Base-by-base conservation (phyloP, 2,329 filamentous ascomycete genomes). In the Colletotrichum sojae region DNA sequence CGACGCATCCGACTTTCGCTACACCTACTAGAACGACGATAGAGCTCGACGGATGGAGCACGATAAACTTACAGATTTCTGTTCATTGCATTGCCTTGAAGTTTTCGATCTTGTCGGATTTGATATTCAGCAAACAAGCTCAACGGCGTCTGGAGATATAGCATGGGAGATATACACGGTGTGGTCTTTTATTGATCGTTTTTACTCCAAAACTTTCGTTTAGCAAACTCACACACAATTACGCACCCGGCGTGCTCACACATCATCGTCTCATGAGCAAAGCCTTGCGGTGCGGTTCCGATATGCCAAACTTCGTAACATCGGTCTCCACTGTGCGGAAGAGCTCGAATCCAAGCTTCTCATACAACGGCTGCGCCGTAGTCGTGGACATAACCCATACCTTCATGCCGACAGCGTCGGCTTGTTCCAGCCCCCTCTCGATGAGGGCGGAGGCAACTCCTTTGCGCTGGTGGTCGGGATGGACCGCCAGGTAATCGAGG, bases 1-100 rank as follows among this genome's bases (percentile, higher is more conserved):
- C 3, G 52, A 58, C 16, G 22, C 48, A 3, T 57, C 63, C n/a
- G 36, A 67, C 16, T 70, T 70, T 20, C 63, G 67, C 20, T 70
- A 67, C 58, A 70, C 57, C 6, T 63, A 49, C 9, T 64, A 39
- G 31, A 43, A 10, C 8, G 1, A 36, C 9, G 10, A 9, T 10
- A 9, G 31, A 9, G 31, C 31, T 36, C 31, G 10, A 36, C 5
- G 31, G 3, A 36, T 10, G 10, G 3, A 36, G 31, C 31, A 36
- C 10, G 10, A 36, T 2, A 36, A 8, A 36, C 31, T 2, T 2
- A 10, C 31, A 36, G 31, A 10, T 2, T 36, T 36, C 3, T 8
- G 8, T 36, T 36, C 8, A 36, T 36, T 10, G 31, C 31, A 36
- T 36, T 36, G 31, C 31, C 31, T 36, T 36, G 31, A 8, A 46